Conservation (phyloP, 345 rosid genomes). For the Combretum micranthum region DNA sequence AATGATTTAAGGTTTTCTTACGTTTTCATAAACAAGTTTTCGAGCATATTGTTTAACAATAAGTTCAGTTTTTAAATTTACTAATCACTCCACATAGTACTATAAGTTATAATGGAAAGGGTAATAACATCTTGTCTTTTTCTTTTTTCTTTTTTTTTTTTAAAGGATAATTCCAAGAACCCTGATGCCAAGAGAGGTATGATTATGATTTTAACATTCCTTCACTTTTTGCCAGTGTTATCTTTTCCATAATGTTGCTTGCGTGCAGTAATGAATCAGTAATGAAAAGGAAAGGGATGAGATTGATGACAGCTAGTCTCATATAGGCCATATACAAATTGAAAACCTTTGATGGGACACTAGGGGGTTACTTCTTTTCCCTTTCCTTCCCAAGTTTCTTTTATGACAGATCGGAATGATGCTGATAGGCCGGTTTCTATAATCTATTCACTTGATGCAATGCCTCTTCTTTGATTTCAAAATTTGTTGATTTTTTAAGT, state of each 20-base stretch:
- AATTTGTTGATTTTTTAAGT: no score
- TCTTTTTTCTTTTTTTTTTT: constrained; percentile 2
- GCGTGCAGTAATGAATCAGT: neutral
- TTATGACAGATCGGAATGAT: no score
- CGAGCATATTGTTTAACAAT: no score
- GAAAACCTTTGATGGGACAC: neutral
- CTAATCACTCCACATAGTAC: no score
- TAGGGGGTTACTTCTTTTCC: neutral
- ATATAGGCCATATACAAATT: neutral
- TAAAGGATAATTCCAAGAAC: constrained; percentile 84
- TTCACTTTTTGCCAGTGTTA: neutral
- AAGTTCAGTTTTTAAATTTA: no score
- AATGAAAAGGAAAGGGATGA: neutral
- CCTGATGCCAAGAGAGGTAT: constrained; percentile 87
- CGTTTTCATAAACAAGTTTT: no score
- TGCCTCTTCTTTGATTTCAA: no score
- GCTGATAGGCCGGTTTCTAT: no score
- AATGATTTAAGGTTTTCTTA: no score
- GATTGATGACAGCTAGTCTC: neutral
- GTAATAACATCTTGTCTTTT: neutral
- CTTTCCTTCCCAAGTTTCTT: no score
- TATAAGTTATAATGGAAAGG: no score
- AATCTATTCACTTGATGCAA: no score
- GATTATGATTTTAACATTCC: neutral
- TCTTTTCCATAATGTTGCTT: neutral